Evolutionary conservation across 169 alveolate genomes (phyloP).

Genomic region (Babesia caballi): DNA sequence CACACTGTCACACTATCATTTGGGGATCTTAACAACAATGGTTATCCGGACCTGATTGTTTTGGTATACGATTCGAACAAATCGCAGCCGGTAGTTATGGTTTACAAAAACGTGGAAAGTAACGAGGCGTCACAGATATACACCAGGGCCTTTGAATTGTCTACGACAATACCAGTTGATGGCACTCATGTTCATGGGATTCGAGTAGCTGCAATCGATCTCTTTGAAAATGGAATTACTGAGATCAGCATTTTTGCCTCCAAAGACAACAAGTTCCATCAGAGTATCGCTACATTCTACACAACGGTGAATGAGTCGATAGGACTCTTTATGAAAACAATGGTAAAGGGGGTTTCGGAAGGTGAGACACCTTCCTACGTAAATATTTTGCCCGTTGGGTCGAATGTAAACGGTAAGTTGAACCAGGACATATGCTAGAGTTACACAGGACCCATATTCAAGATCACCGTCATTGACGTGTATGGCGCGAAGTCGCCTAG

Average conservation of each 20-base stretch:
- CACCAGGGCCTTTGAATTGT: slow-evolving; percentile 12
- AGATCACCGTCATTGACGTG: slow-evolving; percentile 74
- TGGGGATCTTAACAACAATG: slow-evolving; percentile 73
- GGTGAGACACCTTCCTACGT: slow-evolving; percentile 37
- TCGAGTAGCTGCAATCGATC: slow-evolving; percentile 59
- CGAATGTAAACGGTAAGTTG: slow-evolving; percentile 37
- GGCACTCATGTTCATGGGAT: slow-evolving; percentile 25
- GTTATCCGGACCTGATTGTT: slow-evolving; percentile 66
- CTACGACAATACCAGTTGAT: background rate
- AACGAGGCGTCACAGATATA: background rate
- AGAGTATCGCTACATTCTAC: slow-evolving; percentile 46
- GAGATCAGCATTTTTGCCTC: slow-evolving; percentile 60
- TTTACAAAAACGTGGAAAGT: slow-evolving; percentile 14
- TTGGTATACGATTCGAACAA: background rate
- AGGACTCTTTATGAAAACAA: slow-evolving; percentile 61
- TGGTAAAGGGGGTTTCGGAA: slow-evolving; percentile 25
- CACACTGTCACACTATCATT: slow-evolving; percentile 15
- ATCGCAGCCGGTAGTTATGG: slow-evolving; percentile 15
- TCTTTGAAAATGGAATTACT: slow-evolving; percentile 63
- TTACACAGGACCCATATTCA: slow-evolving; percentile 67
- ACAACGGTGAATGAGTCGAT: slow-evolving; percentile 23
- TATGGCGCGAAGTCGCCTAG: slow-evolving; percentile 70
- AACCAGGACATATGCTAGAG: too few species aligned
- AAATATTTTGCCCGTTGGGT: slow-evolving; percentile 33
- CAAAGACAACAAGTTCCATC: slow-evolving; percentile 17